Percentiles rank a stretch among this genome's conserved stretches.
Conservation (phyloP, 257 asterid genomes). For the Solanum lignicaule region DNA sequence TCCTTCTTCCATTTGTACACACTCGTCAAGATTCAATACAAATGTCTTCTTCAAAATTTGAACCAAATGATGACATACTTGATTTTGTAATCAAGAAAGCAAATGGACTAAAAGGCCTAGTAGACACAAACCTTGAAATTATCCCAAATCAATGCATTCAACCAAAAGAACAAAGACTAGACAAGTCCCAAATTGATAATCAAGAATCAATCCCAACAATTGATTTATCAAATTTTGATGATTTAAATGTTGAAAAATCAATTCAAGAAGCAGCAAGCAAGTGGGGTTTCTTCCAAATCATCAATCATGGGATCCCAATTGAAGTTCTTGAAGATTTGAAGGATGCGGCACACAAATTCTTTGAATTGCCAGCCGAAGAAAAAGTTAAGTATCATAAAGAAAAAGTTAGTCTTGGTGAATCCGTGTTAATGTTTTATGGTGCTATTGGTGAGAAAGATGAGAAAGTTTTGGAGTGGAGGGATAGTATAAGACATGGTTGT, state of each 20-base stretch:
- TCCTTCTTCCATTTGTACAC: not conserved
- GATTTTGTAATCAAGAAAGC: constrained; percentile 29
- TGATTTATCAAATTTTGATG: constrained; percentile 33
- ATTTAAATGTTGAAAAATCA: constrained; percentile 6
- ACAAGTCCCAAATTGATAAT: not conserved
- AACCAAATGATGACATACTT: constrained; percentile 8
- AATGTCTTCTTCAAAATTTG: not conserved
- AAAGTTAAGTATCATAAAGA: constrained; percentile 35
- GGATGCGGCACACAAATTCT: constrained; percentile 25
- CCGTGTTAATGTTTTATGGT: constrained; percentile 13
- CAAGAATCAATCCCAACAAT: constrained; percentile 36
- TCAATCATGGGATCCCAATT: constrained; percentile 40
- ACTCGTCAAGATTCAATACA: not conserved
- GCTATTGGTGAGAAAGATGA: constrained; percentile 12
- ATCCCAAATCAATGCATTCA: constrained; percentile 27
- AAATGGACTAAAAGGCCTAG: constrained; percentile 39
- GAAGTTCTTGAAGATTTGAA: constrained; percentile 26
- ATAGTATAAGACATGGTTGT: constrained; percentile 27
- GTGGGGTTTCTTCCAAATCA: constrained; percentile 51
- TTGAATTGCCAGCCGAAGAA: constrained; percentile 35
- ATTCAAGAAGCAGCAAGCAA: constrained; percentile 38
- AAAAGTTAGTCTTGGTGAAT: constrained; percentile 5
- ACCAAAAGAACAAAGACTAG: constrained; percentile 23
- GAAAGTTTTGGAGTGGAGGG: constrained; percentile 47
- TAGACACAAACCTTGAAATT: constrained; percentile 9